phyloP scores from a whole-genome alignment of 2,329 filamentous ascomycete species.

The Aureobasidium namibiae region DNA sequence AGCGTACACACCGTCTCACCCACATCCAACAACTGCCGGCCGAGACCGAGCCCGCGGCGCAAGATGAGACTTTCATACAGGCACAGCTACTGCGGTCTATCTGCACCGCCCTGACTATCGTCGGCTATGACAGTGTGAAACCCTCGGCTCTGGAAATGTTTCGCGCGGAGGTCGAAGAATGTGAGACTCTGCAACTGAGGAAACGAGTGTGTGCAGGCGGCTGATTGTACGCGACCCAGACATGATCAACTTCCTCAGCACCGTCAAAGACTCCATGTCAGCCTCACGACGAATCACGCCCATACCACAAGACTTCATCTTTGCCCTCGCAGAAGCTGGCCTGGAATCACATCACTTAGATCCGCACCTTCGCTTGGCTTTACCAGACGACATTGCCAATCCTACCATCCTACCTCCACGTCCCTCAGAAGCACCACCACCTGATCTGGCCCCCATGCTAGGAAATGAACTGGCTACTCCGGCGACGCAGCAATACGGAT shows the following conservation, averaged over 20 bases:
- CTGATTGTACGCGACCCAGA: constrained; percentile 28
- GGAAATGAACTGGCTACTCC: constrained; percentile 43
- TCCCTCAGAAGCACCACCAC: constrained; percentile 32
- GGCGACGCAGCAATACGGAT: constrained; percentile 38
- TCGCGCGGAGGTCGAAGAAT: constrained; percentile 48
- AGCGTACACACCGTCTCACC: constrained; percentile 2
- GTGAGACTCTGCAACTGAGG: neutral
- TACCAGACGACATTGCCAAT: constrained; percentile 26
- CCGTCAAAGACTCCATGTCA: constrained; percentile 51
- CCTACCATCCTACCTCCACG: constrained; percentile 35
- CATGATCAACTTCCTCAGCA: constrained; percentile 45
- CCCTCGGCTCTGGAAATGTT: constrained; percentile 51
- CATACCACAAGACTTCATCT: constrained; percentile 52
- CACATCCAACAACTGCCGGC: constrained; percentile 20
- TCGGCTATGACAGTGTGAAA: constrained; percentile 48
- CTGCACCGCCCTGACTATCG: constrained; percentile 40
- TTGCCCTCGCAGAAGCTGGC: constrained; percentile 34
- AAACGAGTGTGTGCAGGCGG: constrained; percentile 33
- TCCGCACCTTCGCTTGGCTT: constrained; percentile 31
- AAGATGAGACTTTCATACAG: constrained; percentile 46
- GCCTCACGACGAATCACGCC: constrained; percentile 47
- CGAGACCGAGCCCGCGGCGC: constrained; percentile 28
- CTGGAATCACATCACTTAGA: constrained; percentile 22
- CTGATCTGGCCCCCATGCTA: constrained; percentile 41
- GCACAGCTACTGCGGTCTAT: constrained; percentile 49